Conservation (phyloP, 1,284 basidiomycete genomes). For the Pascua guehoae region DNA sequence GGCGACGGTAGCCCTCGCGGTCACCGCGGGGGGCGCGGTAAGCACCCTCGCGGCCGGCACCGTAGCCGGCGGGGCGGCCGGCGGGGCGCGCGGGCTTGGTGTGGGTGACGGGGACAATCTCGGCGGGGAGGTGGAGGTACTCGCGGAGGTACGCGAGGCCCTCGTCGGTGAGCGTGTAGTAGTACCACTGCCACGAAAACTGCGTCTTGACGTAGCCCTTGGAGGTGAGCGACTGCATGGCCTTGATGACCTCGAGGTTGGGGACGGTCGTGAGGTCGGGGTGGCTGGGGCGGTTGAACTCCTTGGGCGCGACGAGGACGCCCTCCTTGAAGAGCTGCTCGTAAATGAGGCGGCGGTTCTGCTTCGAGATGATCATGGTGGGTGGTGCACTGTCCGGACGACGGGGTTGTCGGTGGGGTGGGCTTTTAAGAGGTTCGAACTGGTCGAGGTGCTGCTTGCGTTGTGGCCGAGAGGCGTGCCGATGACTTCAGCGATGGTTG, state of each 20-base stretch:
- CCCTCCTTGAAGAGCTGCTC: slow-evolving; percentile 99
- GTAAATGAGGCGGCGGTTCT: slow-evolving; percentile 63
- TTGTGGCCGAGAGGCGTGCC: slow-evolving; percentile 24
- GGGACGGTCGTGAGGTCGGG: slow-evolving; percentile 88
- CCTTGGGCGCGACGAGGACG: slow-evolving; percentile 98
- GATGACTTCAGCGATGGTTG: slow-evolving; percentile 26
- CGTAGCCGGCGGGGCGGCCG: slow-evolving; percentile 62
- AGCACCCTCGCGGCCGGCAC: slow-evolving; percentile 55
- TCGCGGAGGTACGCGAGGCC: slow-evolving; percentile 93
- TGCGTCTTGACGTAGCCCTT: slow-evolving; percentile 96
- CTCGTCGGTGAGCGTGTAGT: slow-evolving; percentile 90
- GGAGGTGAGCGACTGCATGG: slow-evolving; percentile 94
- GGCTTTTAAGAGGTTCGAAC: slow-evolving; percentile 8
- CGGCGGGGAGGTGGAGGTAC: slow-evolving; percentile 84
- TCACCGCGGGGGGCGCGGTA: slow-evolving; percentile 77
- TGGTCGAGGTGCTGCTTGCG: slow-evolving; percentile 19
- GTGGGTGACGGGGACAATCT: slow-evolving; percentile 93
- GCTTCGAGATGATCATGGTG: slow-evolving; percentile 47
- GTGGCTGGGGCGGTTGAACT: slow-evolving; percentile 95
- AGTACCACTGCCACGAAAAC: slow-evolving; percentile 94
- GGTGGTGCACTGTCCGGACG: slow-evolving; percentile 6
- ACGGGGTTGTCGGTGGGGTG: not conserved
- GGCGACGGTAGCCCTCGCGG: slow-evolving; percentile 70
- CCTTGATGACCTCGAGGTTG: slow-evolving; percentile 99
- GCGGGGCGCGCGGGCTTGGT: slow-evolving; percentile 80